Percentiles rank a stretch among this genome's conserved stretches.
These are phyloP conservation scores for Tephrocybe sp. DNA, from an alignment of 768 basidiomycete species.

Conservation along the genomic window DNA sequence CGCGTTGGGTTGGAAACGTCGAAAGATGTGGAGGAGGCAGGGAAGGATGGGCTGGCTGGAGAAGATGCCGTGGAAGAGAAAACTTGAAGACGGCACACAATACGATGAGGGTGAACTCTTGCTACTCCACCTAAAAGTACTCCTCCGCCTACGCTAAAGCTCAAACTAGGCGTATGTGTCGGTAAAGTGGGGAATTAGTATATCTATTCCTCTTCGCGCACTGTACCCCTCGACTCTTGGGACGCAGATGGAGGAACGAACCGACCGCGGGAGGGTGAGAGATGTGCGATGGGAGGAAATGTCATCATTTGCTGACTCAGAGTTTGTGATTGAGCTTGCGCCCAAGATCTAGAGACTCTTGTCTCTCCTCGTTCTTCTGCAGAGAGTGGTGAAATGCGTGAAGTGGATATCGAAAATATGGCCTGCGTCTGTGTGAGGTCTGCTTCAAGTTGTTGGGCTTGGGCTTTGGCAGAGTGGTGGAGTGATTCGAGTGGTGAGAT, in stretches of 20 bases:
- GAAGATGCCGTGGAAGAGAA: background rate
- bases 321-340: background rate
- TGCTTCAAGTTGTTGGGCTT: conserved; percentile 12
- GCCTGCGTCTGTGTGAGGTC: conserved; percentile 9
- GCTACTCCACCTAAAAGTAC: background rate
- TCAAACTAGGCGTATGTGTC: conserved; percentile 5
- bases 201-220: background rate
- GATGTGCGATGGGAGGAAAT: conserved; percentile 18
- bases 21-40: no score
- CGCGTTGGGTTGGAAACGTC: background rate
- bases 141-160: background rate
- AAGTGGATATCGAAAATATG: background rate
- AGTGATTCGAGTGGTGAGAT: background rate
- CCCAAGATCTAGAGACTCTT: conserved; percentile 1
- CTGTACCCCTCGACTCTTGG: background rate
- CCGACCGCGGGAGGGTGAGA: conserved; percentile 15
- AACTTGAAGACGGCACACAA: background rate
- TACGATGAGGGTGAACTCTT: background rate
- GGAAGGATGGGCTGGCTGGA: background rate
- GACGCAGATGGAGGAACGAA: background rate
- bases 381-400: background rate
- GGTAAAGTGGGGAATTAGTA: conserved; percentile 10
- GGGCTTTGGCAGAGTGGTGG: background rate
- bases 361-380: background rate
- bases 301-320: conserved; percentile 8